These are phyloP conservation scores for Aspergillus sergii DNA, from an alignment of 2,329 filamentous ascomycete species.

Conservation along the genomic window DNA sequence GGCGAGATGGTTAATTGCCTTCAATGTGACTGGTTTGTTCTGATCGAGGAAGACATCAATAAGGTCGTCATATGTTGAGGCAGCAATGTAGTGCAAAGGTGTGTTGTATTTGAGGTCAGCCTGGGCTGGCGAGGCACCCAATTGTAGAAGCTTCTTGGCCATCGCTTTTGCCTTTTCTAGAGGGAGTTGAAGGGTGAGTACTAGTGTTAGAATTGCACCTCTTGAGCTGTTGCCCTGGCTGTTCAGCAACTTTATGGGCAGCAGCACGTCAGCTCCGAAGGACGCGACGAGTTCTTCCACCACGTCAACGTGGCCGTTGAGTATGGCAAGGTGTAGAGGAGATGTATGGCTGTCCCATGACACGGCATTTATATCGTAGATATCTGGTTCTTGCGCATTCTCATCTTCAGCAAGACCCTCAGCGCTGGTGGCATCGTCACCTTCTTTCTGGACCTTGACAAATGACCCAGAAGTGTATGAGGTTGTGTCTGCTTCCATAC, in stretches of 20 bases:
- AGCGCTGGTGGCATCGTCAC: conserved; percentile 35
- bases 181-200: conserved; percentile 68
- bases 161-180: conserved; percentile 66
- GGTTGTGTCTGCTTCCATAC: conserved; percentile 47
- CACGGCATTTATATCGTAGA: conserved; percentile 76
- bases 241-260: conserved; percentile 69
- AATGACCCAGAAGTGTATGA: conserved; percentile 69
- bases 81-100: conserved; percentile 66
- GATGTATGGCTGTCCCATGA: conserved; percentile 77
- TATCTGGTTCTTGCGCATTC: conserved; percentile 70
- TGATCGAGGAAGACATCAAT: conserved; percentile 50
- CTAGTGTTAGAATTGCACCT: conserved; percentile 68
- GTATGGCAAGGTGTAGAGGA: conserved; percentile 76
- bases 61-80: conserved; percentile 50
- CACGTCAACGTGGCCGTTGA: conserved; percentile 69
- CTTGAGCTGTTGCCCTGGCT: conserved; percentile 49
- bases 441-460: conserved; percentile 59
- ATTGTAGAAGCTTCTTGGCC: conserved; percentile 63
- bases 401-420: conserved; percentile 56
- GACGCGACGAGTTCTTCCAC: conserved; percentile 70
- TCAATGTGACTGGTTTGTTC: conserved; percentile 63
- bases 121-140: conserved; percentile 74
- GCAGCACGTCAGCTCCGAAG: conserved; percentile 75
- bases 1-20: conserved; percentile 68
- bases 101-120: conserved; percentile 68